phyloP scores from a whole-genome alignment of 2,329 filamentous ascomycete genomes.

The Ophiocordyceps camponoti-leonardi region DNA sequence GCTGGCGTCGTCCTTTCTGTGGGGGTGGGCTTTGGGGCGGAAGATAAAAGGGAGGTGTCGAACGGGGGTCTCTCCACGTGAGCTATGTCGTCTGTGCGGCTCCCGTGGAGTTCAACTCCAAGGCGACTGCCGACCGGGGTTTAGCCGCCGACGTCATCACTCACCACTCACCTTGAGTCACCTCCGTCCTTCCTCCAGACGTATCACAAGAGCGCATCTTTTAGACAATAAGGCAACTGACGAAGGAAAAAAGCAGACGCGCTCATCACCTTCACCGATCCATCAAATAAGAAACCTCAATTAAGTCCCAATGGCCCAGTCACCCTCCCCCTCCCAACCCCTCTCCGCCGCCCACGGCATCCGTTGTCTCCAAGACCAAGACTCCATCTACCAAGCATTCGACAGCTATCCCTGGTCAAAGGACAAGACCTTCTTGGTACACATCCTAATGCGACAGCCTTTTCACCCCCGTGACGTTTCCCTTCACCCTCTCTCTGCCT shows the following conservation, averaged over 20 bases:
- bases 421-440: slow-evolving; percentile 51
- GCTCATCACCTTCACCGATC: no score
- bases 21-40: no score
- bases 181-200: no score
- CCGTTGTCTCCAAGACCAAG: slow-evolving; percentile 20
- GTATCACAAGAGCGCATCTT: no score
- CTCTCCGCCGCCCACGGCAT: slow-evolving; percentile 16
- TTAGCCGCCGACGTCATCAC: neutral
- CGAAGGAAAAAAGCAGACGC: no score
- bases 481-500: neutral
- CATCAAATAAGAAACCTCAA: no score
- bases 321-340: neutral
- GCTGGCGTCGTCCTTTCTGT: neutral
- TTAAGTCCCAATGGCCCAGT: neutral
- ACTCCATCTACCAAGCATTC: slow-evolving; percentile 39
- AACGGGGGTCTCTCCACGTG: neutral
- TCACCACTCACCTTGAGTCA: no score
- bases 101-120: neutral
- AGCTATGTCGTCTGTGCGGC: neutral
- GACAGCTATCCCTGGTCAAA: slow-evolving; percentile 50
- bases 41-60: neutral
- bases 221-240: no score
- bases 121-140: neutral
- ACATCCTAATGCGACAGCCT: neutral
- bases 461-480: no score